These are phyloP conservation scores for Brassica carinata DNA, from an alignment of 345 rosid species.

Conservation along the genomic window DNA sequence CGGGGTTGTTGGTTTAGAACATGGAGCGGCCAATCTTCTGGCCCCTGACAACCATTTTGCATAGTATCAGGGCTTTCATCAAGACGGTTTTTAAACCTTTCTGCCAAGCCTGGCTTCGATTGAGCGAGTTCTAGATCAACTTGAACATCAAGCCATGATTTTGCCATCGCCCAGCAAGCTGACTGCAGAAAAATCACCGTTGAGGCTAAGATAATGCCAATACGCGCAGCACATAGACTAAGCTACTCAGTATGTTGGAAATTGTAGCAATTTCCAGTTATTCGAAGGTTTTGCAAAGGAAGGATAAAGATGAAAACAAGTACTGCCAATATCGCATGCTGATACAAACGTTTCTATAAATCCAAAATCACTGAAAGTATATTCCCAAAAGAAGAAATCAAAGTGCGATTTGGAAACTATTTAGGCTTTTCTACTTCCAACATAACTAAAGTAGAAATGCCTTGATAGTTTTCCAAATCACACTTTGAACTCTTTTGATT, in stretches of 20 bases:
- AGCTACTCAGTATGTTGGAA: background rate
- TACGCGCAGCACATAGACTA: background rate
- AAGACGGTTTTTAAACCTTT: slow-evolving; percentile 60
- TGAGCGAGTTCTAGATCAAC: slow-evolving; percentile 85
- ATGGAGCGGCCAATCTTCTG: slow-evolving; percentile 90
- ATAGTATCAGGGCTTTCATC: slow-evolving; percentile 67
- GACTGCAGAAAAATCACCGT: slow-evolving; percentile 56
- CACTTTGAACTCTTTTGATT: background rate
- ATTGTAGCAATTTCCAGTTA: background rate
- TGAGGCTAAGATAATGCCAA: slow-evolving; percentile 6
- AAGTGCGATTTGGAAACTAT: background rate
- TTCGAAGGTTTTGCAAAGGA: slow-evolving; percentile 2
- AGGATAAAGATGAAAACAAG: background rate
- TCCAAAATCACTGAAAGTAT: background rate
- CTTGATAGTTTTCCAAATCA: background rate
- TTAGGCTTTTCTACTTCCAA: background rate
- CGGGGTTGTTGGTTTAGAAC: slow-evolving; percentile 94
- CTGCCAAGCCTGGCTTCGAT: slow-evolving; percentile 66
- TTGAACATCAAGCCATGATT: slow-evolving; percentile 97
- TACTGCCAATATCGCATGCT: background rate
- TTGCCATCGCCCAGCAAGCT: slow-evolving; percentile 99
- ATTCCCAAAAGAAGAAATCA: background rate
- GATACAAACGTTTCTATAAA: background rate
- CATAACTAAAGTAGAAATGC: background rate
- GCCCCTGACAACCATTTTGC: slow-evolving; percentile 52